phyloP scores from a whole-genome alignment of 148 eudicot species.

The Limonium bicolor region DNA sequence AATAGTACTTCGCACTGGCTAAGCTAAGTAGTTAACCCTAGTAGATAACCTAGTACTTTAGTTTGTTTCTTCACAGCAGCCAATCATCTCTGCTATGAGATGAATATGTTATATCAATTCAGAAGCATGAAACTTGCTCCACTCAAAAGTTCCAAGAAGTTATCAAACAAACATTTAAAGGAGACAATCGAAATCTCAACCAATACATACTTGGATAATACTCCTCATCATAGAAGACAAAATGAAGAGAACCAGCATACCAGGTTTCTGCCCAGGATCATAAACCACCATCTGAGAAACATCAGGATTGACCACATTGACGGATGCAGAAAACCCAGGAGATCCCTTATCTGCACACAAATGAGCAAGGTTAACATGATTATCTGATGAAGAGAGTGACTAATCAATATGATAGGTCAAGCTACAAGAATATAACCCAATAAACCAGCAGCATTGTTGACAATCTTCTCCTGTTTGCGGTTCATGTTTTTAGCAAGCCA shows the following conservation, averaged over 20 bases:
- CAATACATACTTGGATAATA: neutral
- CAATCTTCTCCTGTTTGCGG: constrained; percentile 50
- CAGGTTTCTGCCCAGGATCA: constrained; percentile 65
- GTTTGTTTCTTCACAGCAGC: too few relatives aligned
- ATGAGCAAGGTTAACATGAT: neutral
- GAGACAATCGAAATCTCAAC: neutral
- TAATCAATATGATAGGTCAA: neutral
- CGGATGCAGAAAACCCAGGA: constrained; percentile 26
- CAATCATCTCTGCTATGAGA: too few relatives aligned
- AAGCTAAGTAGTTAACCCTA: too few relatives aligned
- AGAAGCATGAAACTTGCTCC: neutral
- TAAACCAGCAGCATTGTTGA: constrained; percentile 33
- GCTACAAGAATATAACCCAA: constrained; percentile 19
- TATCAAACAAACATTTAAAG: neutral
- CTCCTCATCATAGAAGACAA: neutral
- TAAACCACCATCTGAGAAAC: constrained; percentile 58
- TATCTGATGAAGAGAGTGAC: constrained; percentile 1
- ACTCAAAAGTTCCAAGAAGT: neutral
- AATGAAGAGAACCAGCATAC: constrained; percentile 23
- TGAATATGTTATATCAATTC: neutral
- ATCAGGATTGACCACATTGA: constrained; percentile 63
- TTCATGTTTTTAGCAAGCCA: constrained; percentile 66
- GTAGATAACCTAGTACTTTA: too few relatives aligned
- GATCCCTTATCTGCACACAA: constrained; percentile 38
- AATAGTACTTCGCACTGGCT: too few relatives aligned